Evolutionary conservation across 2,329 filamentous ascomycete genomes (phyloP), one percentile per base, ranked within the genome.

Genomic region (Aspergillus fijiensis): DNA sequence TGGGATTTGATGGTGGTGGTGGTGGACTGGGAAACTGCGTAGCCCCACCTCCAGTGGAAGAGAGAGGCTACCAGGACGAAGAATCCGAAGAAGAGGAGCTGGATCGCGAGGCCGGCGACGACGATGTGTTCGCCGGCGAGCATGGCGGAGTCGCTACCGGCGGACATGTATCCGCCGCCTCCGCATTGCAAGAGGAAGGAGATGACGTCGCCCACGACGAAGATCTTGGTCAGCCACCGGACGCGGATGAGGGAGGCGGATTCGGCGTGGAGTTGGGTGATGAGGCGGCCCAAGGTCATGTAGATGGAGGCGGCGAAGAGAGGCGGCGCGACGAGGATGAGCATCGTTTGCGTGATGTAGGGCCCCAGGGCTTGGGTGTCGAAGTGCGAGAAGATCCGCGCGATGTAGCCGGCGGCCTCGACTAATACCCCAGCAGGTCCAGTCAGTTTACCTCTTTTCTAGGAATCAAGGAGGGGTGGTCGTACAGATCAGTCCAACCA

Each of bases 1-100:
- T 19, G 39, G 14, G 39, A 45, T 19, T 16, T 45, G 12, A 45
- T 1, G 14, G 16, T 3, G 16, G 16, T 16, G 14, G 23, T 4
- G 19, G 19, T 19, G 19, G 19, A 19, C 1, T 19, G 19, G 19
- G 19, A 19, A 1, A 1, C 19, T 19, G 19, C 19, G 19, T 19
- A 19, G 19, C 19, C 19, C 19, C 19, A 29, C 6, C 81, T 77
- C 5, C 65, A 56, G 62, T 87, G 81, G 71, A 87, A 86, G 0
- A 82, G 59, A 1, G 77, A 65, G 0, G 83, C 79, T 2, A 80
- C 79, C 5, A 80, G 60, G 49, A 84, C 74, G 67, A 89, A 89
- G 51, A 87, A 73, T 23, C 77, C 79, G 61, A 89, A 87, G 61
- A 84, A 79, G 52, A 84, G 51, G 31, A 89, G 78, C 66, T 89